Evolutionary conservation across 1,139 yeast genomes (phyloP), one percentile per base, ranked within the genome.

Genomic region (Suhomyces ambrosiae): DNA sequence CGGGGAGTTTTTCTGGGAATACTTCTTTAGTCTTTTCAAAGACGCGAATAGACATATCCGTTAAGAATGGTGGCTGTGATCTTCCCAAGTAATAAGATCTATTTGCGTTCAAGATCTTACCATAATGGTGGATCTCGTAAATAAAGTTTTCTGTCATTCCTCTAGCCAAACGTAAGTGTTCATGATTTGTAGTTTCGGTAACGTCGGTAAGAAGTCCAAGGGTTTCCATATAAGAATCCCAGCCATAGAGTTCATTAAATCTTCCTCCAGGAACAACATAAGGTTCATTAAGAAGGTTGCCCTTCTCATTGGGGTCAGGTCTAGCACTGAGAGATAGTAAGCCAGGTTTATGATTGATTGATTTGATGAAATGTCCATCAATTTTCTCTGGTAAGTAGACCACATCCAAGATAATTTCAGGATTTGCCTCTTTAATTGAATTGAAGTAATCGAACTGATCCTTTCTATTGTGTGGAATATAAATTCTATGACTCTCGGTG

Each of bases 231-330:
- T 92, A 92, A 2, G 97, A 88, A 60, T 92, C 98, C 98, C 98
- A 92, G 7, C 98, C 98, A 54, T 92, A 92, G 39, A 89, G 74
- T 62, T 92, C 98, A 61, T 94, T 94, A 62, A 92, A 92, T 46
- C 98, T 71, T 14, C 98, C 98, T 11, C 98, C 98, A 1, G 98
- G 98, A 8, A 92, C 98, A 15, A 88, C 86, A 58, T 90, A 92
- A 0, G 96, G 96, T 53, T 79, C 82, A 22, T 88, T 87, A 29
- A 76, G 67, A 34, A 86, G 60, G 14, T 75, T 71, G 1, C 40
- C 36, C 2, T 82, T 79, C 46, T 79, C 74, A 16, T 65, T 52
- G n/a, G 74, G 71, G 45, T 71, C 74, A 13, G 64, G 70, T 38
- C 65, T 65, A 69, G 88, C 78, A 3, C 92, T 95, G 33, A 92